Base-by-base conservation (phyloP, 306 rosid species). In the Crotalaria pallida region DNA sequence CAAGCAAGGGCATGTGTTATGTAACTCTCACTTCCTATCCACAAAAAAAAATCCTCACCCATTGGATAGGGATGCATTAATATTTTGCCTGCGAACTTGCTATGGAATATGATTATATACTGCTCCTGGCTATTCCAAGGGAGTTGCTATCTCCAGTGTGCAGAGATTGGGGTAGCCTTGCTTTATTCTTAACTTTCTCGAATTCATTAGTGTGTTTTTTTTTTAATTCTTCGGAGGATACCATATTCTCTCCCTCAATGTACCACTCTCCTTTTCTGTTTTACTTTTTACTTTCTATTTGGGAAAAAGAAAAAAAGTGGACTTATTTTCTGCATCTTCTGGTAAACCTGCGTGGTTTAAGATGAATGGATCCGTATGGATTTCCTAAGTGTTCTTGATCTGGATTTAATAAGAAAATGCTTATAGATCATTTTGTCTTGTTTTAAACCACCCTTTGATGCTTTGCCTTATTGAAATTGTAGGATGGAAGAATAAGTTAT, bases 401-500 rank as follows among this genome's bases (percentile, higher is more conserved):
- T 34, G 10, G 43, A 53, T 26, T 62, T 59, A 34, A 49, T 19
- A 36, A 36, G 52, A 6, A 10, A 10, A 57, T 33, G 16, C 12
- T 36, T 18, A 36, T 34, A 16, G 8, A 60, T 18, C 6, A 0
- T 31, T 27, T 10, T 45, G 16, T 49, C 44, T 40, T 12, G 18
- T 8, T 57, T 40, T 51, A 51, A 41, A 24, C 64, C 36, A 64
- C 16, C 65, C 21, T 58, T 49, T 63, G 17, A 77, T 11, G 5
- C 16, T 61, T 61, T 59, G 15, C 40, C 2, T 48, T 47, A 7
- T 22, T 70, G 70, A 58, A 43, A 72, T 11, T 71, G 76, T 78
- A 92, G 98, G 98, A 92, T 74, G 98, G 98, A 74, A 83, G 80
- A 74, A 92, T 92, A 61, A 89, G 98, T 69, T 89, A 89, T 10